These are phyloP conservation scores for Basidioascus undulatus DNA, from an alignment of 768 basidiomycete species.

Conservation along the genomic window DNA sequence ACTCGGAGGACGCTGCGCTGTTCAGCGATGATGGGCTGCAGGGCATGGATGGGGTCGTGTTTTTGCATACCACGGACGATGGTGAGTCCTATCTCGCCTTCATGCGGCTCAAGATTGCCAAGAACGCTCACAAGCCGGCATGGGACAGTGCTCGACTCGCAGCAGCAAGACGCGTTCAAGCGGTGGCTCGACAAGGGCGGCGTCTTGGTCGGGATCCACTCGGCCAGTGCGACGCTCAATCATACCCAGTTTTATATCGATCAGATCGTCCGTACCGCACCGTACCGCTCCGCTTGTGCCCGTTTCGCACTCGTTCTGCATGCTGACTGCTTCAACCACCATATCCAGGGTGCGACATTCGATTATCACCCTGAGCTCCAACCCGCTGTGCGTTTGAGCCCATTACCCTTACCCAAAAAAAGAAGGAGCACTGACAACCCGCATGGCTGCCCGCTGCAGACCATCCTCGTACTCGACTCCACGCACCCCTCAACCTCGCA, in stretches of 20 bases:
- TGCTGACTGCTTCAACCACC: not conserved
- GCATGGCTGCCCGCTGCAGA: conserved; percentile 10
- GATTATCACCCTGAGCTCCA: conserved; percentile 45
- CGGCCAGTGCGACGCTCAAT: no score
- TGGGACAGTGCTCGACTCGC: conserved; percentile 31
- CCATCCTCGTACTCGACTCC: conserved; percentile 31
- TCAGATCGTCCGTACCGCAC: conserved; percentile 35
- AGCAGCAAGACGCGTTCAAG: conserved; percentile 36
- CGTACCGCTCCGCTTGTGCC: conserved; percentile 19
- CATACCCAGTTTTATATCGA: no score
- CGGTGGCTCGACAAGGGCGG: conserved; percentile 42
- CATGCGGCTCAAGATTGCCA: not conserved
- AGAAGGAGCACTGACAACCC: no score
- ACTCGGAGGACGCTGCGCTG: conserved; percentile 33
- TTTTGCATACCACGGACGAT: conserved; percentile 44
- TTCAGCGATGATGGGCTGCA: conserved; percentile 34
- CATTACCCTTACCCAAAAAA: no score
- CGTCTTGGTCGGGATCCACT: conserved; percentile 44
- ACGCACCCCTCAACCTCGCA: conserved; percentile 37
- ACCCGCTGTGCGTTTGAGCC: conserved; percentile 29
- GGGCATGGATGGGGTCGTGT: conserved; percentile 39
- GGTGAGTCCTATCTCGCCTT: conserved; percentile 20
- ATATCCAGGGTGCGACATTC: conserved; percentile 30
- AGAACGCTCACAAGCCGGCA: not conserved
- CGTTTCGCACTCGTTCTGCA: conserved; percentile 1